These are phyloP conservation scores for Spongispora temasekensis DNA, from an alignment of 1,284 basidiomycete species.

Conservation along the genomic window DNA sequence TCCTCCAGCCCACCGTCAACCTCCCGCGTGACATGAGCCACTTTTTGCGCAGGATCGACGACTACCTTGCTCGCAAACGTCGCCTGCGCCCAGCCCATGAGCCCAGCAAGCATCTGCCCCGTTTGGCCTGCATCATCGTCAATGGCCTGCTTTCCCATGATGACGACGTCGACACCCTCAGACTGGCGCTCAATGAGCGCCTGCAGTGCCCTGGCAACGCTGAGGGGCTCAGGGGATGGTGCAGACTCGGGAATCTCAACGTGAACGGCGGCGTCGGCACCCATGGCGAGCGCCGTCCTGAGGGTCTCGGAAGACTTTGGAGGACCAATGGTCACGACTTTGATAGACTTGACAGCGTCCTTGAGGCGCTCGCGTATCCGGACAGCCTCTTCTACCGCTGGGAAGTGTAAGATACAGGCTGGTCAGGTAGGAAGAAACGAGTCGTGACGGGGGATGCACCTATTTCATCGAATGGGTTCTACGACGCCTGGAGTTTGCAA, in stretches of 20 bases:
- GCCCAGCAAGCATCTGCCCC: constrained; percentile 95
- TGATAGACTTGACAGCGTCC: constrained; percentile 80
- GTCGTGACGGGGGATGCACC: constrained; percentile 53
- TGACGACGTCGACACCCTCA: constrained; percentile 80
- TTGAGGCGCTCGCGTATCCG: constrained; percentile 85
- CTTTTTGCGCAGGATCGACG: constrained; percentile 68
- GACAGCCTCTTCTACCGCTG: constrained; percentile 97
- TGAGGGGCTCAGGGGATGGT: constrained; percentile 80
- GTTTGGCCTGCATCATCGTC: constrained; percentile 98
- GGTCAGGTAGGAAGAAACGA: background rate
- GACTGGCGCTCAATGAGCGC: constrained; percentile 76
- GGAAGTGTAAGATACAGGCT: background rate
- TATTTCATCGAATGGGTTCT: constrained; percentile 98
- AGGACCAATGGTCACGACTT: constrained; percentile 91
- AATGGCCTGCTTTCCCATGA: constrained; percentile 99
- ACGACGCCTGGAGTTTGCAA: constrained; percentile 2
- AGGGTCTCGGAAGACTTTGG: constrained; percentile 90
- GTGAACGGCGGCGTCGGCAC: constrained; percentile 93
- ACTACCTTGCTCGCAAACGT: constrained; percentile 94
- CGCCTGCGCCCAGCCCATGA: constrained; percentile 92
- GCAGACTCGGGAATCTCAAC: constrained; percentile 80
- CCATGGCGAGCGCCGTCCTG: constrained; percentile 97
- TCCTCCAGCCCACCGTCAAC: constrained; percentile 95
- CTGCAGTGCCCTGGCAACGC: constrained; percentile 83
- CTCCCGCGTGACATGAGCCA: constrained; percentile 82